Conservation (phyloP, 768 basidiomycete genomes). For the Rossbeevera mucosa region DNA sequence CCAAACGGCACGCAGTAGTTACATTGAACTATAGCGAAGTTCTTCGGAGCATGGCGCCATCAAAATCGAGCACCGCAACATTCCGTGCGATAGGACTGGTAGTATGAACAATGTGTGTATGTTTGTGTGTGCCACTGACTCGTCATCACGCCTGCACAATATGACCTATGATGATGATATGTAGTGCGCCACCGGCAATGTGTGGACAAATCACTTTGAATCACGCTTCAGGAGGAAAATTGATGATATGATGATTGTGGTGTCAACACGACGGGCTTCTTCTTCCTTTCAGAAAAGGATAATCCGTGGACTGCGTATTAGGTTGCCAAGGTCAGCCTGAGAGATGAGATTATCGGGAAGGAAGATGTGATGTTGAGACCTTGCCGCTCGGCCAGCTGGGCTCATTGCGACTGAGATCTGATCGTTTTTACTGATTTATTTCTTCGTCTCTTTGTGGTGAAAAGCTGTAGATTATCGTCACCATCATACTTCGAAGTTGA, state of each 20-base stretch:
- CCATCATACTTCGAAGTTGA: neutral
- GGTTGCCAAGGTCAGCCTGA: neutral
- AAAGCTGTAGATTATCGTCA: neutral
- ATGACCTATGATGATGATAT: neutral
- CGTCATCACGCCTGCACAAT: neutral
- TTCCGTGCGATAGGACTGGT: neutral
- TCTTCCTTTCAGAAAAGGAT: conserved; percentile 4
- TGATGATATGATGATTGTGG: neutral
- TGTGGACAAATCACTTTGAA: neutral
- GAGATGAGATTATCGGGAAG: neutral
- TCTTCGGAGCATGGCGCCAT: conserved; percentile 2
- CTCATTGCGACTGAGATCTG: neutral
- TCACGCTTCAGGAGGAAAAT: neutral
- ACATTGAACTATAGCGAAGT: neutral
- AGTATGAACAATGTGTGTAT: neutral
- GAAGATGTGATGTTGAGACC: neutral
- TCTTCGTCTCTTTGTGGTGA: neutral
- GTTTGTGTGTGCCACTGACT: neutral
- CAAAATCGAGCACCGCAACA: conserved; percentile 6
- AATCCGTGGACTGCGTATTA: neutral
- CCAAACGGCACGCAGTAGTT: neutral
- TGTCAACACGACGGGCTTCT: neutral
- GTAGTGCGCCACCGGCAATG: conserved; percentile 14
- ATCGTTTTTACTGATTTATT: neutral
- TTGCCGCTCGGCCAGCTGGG: neutral